Evolutionary conservation across 2,329 filamentous ascomycete genomes (phyloP).

Genomic region (Calonectria pauciramosa): DNA sequence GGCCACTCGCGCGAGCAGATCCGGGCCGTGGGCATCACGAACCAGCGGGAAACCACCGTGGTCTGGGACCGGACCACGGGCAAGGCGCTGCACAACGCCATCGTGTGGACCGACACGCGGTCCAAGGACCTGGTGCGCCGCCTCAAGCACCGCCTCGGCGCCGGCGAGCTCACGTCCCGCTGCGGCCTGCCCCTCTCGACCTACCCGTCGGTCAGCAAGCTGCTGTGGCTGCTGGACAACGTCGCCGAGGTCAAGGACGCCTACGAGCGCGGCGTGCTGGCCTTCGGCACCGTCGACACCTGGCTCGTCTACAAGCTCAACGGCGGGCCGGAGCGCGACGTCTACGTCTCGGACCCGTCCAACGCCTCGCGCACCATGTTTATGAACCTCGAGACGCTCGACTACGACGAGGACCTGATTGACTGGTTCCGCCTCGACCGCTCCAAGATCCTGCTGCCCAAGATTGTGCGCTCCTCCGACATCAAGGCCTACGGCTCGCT

Average conservation of each 20-base stretch:
- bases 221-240: conserved; percentile 82
- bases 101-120: conserved; percentile 89
- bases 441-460: conserved; percentile 79
- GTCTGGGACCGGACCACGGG: conserved; percentile 85
- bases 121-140: conserved; percentile 80
- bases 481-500: conserved; percentile 76
- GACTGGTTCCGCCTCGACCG: conserved; percentile 82
- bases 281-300: conserved; percentile 85
- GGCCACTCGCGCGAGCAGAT: conserved; percentile 79
- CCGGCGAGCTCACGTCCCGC: conserved; percentile 75
- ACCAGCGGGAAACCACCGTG: conserved; percentile 86
- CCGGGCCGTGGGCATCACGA: conserved; percentile 83
- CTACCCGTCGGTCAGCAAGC: conserved; percentile 84
- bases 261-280: conserved; percentile 78
- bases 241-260: conserved; percentile 75
- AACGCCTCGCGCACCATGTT: conserved; percentile 88
- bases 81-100: conserved; percentile 83
- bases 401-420: conserved; percentile 81
- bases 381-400: conserved; percentile 82
- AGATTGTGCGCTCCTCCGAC: conserved; percentile 82
- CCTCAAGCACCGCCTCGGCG: conserved; percentile 75
- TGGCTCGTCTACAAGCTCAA: conserved; percentile 88
- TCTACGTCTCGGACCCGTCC: conserved; percentile 83
- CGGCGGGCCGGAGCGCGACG: conserved; percentile 73
- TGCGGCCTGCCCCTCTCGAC: conserved; percentile 86